These are phyloP conservation scores for Globisporangium cystogenes DNA, from an alignment of 352 stramenopile species.

Conservation along the genomic window DNA sequence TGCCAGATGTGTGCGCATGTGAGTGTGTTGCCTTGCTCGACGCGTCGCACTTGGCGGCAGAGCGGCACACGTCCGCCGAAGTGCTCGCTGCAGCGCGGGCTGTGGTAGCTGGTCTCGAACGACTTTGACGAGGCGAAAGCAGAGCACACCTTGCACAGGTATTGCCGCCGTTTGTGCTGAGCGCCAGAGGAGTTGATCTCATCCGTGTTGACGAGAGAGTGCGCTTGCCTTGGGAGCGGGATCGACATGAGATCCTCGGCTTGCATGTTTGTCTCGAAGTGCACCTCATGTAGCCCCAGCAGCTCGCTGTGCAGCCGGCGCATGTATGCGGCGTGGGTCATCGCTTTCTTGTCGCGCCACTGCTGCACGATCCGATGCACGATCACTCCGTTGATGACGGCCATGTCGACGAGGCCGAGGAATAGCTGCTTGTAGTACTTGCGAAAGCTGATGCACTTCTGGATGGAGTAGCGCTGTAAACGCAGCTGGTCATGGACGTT, in stretches of 20 bases:
- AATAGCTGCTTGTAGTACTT: not conserved
- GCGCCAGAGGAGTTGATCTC: slow-evolving; percentile 8
- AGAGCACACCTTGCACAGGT: slow-evolving; percentile 18
- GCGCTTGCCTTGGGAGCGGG: not conserved
- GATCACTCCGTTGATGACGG: not conserved
- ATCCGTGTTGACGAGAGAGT: slow-evolving; percentile 7
- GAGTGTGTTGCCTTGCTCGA: slow-evolving; percentile 6
- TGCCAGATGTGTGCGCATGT: slow-evolving; percentile 18
- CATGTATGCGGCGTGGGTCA: not conserved
- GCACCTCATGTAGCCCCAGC: no score
- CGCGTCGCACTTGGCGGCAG: slow-evolving; percentile 9
- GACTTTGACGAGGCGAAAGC: slow-evolving; percentile 8
- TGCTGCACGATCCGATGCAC: not conserved
- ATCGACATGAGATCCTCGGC: slow-evolving; percentile 10
- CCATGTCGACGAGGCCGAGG: not conserved
- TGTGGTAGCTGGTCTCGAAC: slow-evolving; percentile 15
- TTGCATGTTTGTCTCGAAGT: slow-evolving; percentile 11
- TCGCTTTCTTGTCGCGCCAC: not conserved
- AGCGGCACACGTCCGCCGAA: slow-evolving; percentile 14
- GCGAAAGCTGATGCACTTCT: not conserved
- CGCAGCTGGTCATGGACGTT: not conserved
- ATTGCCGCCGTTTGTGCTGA: slow-evolving; percentile 12
- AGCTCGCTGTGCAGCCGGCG: slow-evolving; percentile 11
- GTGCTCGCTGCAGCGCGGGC: slow-evolving; percentile 1
- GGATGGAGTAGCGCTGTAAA: not conserved